Evolutionary conservation across 257 asterid species (phyloP), one percentile per base, ranked within the genome.

Genomic region (Ligustrum vulgare): DNA sequence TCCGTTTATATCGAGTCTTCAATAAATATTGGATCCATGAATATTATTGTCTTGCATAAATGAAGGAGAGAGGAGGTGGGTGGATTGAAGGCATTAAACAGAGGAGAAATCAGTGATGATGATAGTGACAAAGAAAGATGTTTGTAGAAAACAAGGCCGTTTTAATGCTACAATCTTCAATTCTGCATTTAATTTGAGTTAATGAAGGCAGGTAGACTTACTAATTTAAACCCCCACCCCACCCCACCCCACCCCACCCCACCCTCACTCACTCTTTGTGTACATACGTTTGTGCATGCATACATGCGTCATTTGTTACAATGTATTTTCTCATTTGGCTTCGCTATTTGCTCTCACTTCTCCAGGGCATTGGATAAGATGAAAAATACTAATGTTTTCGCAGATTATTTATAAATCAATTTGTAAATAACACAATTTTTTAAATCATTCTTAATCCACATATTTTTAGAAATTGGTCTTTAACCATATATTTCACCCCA

Each of bases 151-250:
- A 80, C 85, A 77, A 81, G 86, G 84, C 64, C 43, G 79, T 67
- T 81, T 84, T 65, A 84, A 84, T 82, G 89, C 81, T 75, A 18
- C 80, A 75, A 72, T 73, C 82, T 78, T 80, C 35, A 64, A 81
- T 81, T 81, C 81, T 83, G 84, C 86, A 83, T 83, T 86, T 58
- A 80, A 74, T 41, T 67, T 34, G 67, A 83, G 45, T 86, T 81
- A 83, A 79, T 86, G 86, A 72, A 72, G 82, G 80, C 84, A 82
- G 87, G 84, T 82, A 67, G 78, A 67, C 82, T 65, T 36, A 66
- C 79, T 69, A 41, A 70, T 65, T 72, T 56, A 60, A 31, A 8
- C 16, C 67, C 43, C 74, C 20, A 45, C 7, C 2, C 18, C 1
- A 33, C 23, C 8, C 63, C 8, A 67, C 12, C 25, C 56, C 41